Evolutionary conservation across 331 rosid species (phyloP), one percentile per base, ranked within the genome.

Genomic region (Rhamnella rubrinervis): DNA sequence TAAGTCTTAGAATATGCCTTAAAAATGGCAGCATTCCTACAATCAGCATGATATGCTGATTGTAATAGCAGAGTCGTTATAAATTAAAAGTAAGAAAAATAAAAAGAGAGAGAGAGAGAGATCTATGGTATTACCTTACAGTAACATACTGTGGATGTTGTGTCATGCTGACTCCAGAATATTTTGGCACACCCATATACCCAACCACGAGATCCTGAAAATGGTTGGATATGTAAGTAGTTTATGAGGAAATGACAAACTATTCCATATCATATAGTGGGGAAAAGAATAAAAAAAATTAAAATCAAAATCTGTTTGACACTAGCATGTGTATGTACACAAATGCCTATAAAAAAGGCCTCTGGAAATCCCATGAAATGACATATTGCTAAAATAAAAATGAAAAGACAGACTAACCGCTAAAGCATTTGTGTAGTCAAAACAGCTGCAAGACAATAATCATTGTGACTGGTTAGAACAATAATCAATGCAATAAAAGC

Each of bases 141-240:
- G 98, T 93, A 72, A 93, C 79, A 78, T 93, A 93, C 81, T 93
- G 98, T 57, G 98, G 98, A 84, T 93, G 98, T 78, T 88, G 96
- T 20, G 95, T 80, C 98, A 93, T 93, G 85, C 96, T 85, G 76
- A 88, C 61, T 79, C 96, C 97, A 20, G 96, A 78, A 80, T 88
- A 90, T 78, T 93, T 93, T 19, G 98, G 98, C 67, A 93, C 98
- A 4, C 98, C 97, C 98, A 93, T 93, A 71, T 93, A 90, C 73
- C 98, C 98, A 71, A 93, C 95, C 28, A 93, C 98, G 49, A 93
- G 77, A 71, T 93, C 98, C 98, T 93, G 85, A 73, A 77, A 35
- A 20, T 46, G 37, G 35, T 15, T 55, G 31, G 71, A 68, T 21
- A 66, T 67, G 15, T 47, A n/a, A 71, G 46, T 39, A 67, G 8